Evolutionary conservation across 2,329 filamentous ascomycete species (phyloP).

Genomic region (Cytospora mali): DNA sequence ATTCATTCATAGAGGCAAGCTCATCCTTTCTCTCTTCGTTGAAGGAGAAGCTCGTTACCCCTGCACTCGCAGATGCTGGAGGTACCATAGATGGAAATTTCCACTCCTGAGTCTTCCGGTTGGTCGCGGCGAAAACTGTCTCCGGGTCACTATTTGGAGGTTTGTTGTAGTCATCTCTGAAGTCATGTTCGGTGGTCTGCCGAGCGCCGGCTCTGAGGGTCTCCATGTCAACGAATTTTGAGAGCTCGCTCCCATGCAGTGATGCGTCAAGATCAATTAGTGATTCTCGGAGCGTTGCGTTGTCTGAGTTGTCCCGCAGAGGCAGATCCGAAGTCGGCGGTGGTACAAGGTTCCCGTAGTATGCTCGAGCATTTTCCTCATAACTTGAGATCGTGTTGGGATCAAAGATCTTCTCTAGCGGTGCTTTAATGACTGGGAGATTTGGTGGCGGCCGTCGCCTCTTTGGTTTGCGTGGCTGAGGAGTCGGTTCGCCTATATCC

Average conservation of each 20-base stretch:
- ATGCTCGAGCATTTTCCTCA: constrained; percentile 63
- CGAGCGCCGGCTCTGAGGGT: constrained; percentile 58
- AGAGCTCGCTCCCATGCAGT: constrained; percentile 56
- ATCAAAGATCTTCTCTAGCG: constrained; percentile 67
- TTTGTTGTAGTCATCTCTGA: constrained; percentile 51
- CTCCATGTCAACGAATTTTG: constrained; percentile 62
- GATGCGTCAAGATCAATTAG: constrained; percentile 67
- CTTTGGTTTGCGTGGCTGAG: constrained; percentile 46
- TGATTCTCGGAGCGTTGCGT: constrained; percentile 59
- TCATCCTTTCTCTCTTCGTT: constrained; percentile 36
- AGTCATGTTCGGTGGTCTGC: constrained; percentile 53
- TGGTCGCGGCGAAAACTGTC: constrained; percentile 46
- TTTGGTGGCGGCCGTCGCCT: constrained; percentile 61
- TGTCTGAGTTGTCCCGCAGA: constrained; percentile 58
- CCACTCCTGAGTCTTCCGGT: constrained; percentile 51
- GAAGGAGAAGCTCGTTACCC: constrained; percentile 49
- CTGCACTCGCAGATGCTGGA: constrained; percentile 53
- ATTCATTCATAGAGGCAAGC: constrained; percentile 13
- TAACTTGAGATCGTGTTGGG: constrained; percentile 67
- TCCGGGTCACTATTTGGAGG: constrained; percentile 61
- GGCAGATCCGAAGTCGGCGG: constrained; percentile 54
- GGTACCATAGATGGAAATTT: constrained; percentile 55
- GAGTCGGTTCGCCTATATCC: constrained; percentile 43
- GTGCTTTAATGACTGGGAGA: constrained; percentile 59
- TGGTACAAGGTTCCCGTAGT: constrained; percentile 56